Evolutionary conservation across 176 grass and related monocot genomes (phyloP).

Genomic region (Chloris gayana): DNA sequence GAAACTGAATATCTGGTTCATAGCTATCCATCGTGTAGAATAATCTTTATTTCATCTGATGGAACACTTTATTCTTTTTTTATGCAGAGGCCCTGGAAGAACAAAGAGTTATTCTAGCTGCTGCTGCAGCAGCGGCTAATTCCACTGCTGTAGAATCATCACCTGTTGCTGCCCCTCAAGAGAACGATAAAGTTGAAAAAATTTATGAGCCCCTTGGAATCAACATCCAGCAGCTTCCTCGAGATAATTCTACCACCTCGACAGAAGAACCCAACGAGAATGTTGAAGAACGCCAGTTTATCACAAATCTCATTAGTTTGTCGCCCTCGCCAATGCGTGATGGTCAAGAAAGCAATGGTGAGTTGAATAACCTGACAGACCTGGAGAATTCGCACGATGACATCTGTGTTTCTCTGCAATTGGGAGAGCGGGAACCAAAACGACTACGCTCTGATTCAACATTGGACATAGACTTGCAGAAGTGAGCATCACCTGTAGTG

Average conservation of each 20-base stretch:
- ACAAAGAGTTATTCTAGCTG: slow-evolving; percentile 65
- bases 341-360: slow-evolving; percentile 47
- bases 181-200: slow-evolving; percentile 64
- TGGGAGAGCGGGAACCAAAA: slow-evolving; percentile 76
- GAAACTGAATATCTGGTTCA: not conserved
- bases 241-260: slow-evolving; percentile 47
- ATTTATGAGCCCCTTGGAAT: slow-evolving; percentile 76
- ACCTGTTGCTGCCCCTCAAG: slow-evolving; percentile 42
- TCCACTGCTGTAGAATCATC: slow-evolving; percentile 63
- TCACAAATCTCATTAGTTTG: slow-evolving; percentile 72
- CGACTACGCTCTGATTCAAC: slow-evolving; percentile 51
- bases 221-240: slow-evolving; percentile 50
- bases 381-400: slow-evolving; percentile 56
- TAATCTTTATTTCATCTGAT: slow-evolving; percentile 32
- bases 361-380: slow-evolving; percentile 38
- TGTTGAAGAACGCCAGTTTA: slow-evolving; percentile 85
- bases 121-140: slow-evolving; percentile 53
- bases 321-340: slow-evolving; percentile 48
- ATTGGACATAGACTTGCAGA: slow-evolving; percentile 59
- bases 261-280: slow-evolving; percentile 47
- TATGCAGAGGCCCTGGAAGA: slow-evolving; percentile 71
- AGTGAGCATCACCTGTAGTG: slow-evolving; percentile 33
- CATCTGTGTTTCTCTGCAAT: slow-evolving; percentile 61
- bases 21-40: slow-evolving; percentile 22
- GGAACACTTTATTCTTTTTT: slow-evolving; percentile 20